Conservation (phyloP, 306 rosid genomes). For the Cucurbita moschata region DNA sequence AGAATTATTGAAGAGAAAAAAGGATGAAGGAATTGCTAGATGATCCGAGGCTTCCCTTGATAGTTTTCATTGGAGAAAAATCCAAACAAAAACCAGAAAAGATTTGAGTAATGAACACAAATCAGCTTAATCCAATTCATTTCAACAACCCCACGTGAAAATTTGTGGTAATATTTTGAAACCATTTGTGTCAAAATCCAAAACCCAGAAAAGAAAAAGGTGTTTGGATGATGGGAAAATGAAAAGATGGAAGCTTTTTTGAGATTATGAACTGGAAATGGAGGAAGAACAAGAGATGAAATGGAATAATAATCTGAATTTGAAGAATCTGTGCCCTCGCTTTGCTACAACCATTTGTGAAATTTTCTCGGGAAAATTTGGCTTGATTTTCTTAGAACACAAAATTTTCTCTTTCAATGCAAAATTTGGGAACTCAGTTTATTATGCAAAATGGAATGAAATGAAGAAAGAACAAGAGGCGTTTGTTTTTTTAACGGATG, state of each 20-base stretch:
- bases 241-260: background rate
- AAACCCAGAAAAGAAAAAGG: background rate
- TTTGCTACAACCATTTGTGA: slow-evolving; percentile 44
- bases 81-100: slow-evolving; percentile 44
- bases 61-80: slow-evolving; percentile 57
- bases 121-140: slow-evolving; percentile 37
- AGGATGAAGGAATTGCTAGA: slow-evolving; percentile 18
- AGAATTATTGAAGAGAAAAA: background rate
- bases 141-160: slow-evolving; percentile 33
- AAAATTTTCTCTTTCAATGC: background rate
- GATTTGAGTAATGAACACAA: slow-evolving; percentile 50
- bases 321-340: slow-evolving; percentile 48
- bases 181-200: slow-evolving; percentile 26
- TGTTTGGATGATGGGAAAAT: background rate
- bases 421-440: background rate
- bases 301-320: slow-evolving; percentile 19
- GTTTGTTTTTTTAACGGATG: background rate
- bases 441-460: background rate
- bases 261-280: slow-evolving; percentile 13
- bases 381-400: background rate
- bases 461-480: background rate
- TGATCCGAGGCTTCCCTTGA: slow-evolving; percentile 77
- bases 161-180: slow-evolving; percentile 20
- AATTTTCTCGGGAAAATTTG: background rate
- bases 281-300: slow-evolving; percentile 20